Evolutionary conservation across 78 protist genomes (phyloP).

Genomic region (Planoprotostelium fungivorum): DNA sequence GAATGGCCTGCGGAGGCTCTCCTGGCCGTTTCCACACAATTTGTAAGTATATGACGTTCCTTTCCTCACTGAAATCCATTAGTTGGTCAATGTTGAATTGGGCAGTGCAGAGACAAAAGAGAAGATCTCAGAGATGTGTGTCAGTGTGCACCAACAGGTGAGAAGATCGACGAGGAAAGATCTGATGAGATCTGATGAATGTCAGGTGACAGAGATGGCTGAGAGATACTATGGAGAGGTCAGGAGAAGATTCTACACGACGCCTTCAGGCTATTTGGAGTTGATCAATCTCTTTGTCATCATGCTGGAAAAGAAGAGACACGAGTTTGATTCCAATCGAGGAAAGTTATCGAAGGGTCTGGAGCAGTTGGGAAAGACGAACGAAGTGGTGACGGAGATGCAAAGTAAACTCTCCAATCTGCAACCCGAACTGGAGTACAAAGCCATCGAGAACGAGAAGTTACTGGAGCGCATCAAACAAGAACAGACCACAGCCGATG

Average conservation of each 20-base stretch:
- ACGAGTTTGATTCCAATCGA: conserved; percentile 3
- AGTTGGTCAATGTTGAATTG: conserved; percentile 28
- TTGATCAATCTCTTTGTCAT: conserved; percentile 34
- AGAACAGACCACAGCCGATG: neutral
- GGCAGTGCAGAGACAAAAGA: neutral
- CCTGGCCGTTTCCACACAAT: conserved; percentile 63
- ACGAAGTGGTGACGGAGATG: conserved; percentile 57
- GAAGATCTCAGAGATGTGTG: conserved; percentile 21
- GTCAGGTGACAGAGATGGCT: conserved; percentile 9
- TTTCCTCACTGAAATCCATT: too few species aligned
- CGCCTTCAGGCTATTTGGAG: conserved; percentile 65
- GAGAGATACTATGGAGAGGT: conserved; percentile 14
- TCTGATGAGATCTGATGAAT: too few species aligned
- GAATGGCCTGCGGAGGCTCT: conserved; percentile 93
- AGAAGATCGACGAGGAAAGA: too few species aligned
- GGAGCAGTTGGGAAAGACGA: conserved; percentile 70
- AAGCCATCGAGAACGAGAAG: conserved; percentile 67
- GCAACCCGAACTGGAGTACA: conserved; percentile 25
- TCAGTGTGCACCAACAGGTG: conserved; percentile 15
- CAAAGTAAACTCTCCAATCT: conserved; percentile 41
- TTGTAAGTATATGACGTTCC: too few species aligned
- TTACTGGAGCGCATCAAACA: conserved; percentile 40
- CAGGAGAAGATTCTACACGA: conserved; percentile 60
- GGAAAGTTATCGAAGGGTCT: conserved; percentile 64
- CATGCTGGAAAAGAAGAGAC: conserved; percentile 41